Base-by-base conservation (phyloP, 768 basidiomycete genomes). In the Suillus cothurnatus region DNA sequence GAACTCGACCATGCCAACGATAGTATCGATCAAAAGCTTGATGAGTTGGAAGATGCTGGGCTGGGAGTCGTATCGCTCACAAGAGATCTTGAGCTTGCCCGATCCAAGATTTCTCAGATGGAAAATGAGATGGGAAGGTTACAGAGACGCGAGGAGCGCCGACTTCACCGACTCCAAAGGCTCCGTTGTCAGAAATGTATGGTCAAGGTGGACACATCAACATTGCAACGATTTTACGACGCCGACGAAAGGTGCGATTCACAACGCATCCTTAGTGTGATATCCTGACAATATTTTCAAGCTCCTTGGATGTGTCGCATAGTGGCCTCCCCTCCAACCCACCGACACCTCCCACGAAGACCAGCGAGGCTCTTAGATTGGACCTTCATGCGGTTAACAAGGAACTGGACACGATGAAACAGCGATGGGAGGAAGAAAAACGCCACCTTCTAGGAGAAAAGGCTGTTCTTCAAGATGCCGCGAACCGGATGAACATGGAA, bases 11-110 rank as follows among this genome's bases (percentile, higher is more conserved):
- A 73, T 3, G 94, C 93, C 12, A 94, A 96, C 72, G 88, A 90
- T 41, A 90, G 86, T 69, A 92, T 96, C 62, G 95, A 96, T 69
- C 89, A 94, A 71, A 95, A 95, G 74, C 82, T 96, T 19, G 93
- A 94, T 72, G 87, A 89, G 61, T 87, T 96, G 3, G 91, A 93
- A 71, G 89, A 94, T 64, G 88, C 90, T 0, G 93, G 93, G 6
- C 75, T 90, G 17, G 92, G 87, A 34, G 89, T 89, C 49, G 86
- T 94, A 53, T 86, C 85, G 8, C 79, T 93, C 41, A 88, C 90
- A 0, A 83, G 82, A 76, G 88, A 86, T 62, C 84, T 94, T 4
- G 90, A 88, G 64, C 91, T 93, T 68, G 90, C 91, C 11, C 84
- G 89, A 9, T 73, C 81, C 17, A 82, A 79, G 67, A 87, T 90